Percentiles rank a stretch among this genome's conserved stretches.
Conservation (phyloP, 441 rosid genomes). For the Kokia cookei region DNA sequence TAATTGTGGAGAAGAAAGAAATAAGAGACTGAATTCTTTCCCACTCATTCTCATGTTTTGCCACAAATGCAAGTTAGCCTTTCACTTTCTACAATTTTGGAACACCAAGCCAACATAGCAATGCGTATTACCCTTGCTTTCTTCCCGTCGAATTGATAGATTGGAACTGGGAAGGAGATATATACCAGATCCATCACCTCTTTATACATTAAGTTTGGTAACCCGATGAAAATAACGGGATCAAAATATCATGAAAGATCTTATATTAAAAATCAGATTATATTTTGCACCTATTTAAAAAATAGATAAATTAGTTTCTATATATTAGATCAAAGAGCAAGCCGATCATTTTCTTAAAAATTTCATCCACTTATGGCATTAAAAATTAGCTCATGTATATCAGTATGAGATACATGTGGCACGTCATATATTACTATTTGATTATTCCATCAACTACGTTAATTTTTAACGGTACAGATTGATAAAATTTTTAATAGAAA, state of each 20-base stretch:
- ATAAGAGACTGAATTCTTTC: not conserved
- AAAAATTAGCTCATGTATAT: too few relatives aligned
- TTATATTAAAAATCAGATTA: accelerated
- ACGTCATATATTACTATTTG: too few relatives aligned
- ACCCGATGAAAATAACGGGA: too few relatives aligned
- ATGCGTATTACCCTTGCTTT: not conserved
- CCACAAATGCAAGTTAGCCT: not conserved
- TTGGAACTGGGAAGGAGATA: not conserved
- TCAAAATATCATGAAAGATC: too few relatives aligned
- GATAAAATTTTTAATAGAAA: too few relatives aligned
- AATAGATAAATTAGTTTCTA: too few relatives aligned
- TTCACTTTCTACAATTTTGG: not conserved
- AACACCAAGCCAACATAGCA: not conserved
- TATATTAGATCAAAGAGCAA: too few relatives aligned
- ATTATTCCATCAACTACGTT: too few relatives aligned
- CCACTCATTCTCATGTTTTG: not conserved
- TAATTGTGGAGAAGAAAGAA: not conserved
- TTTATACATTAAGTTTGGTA: not conserved
- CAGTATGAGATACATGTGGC: too few relatives aligned
- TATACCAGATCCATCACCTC: not conserved
- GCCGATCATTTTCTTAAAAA: accelerated
- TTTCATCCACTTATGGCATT: too few relatives aligned
- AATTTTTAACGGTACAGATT: too few relatives aligned
- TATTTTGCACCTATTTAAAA: accelerated
- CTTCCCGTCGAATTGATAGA: not conserved